Base-by-base conservation (phyloP, 2,329 filamentous ascomycete genomes). In the Chrysoporthe cubensis region DNA sequence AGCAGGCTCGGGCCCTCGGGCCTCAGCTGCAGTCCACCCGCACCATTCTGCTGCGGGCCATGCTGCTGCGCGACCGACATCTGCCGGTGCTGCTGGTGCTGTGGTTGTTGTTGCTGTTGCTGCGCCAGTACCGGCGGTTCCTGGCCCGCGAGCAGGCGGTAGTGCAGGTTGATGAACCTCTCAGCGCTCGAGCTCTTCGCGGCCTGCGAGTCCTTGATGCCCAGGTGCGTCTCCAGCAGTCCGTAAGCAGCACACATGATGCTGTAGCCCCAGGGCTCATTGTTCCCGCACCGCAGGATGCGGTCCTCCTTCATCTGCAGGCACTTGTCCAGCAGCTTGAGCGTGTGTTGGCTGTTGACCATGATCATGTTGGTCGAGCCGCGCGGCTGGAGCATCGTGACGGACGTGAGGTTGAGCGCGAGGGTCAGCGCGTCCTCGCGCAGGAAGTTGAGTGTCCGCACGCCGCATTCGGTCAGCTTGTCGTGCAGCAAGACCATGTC, bases 241-340 rank as follows among this genome's bases (percentile, higher is more conserved):
- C 87, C 87, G 37, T 85, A 80, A 0, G 87, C 85, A 3, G 86
- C 85, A 71, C 86, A 89, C 84, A 89, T 87, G 74, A 88, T 88
- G 66, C 84, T 86, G 75, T 88, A 88, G 21, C 86, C 86, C 87
- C 87, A 89, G 0, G 87, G 87, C 73, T 89, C 87, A 72, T 88
- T 87, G 77, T 88, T 88, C 18, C 87, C 87, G 70, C 85, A 88
- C n/a, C 86, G 80, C 34, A 89, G 75, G 8, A 89, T 82, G 1
- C 86, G 83, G 71, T 89, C 86, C 72, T 88, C 86, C 74, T 88
- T 88, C 81, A 89, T 85, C 59, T 78, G 77, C 48, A 89, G 82
- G 69, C 87, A 88, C 74, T 86, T 87, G 73, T 88, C 86, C 13
- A 89, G 83, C n/a, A 89, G 79, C 75, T 84, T 82, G 70, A 88